Percentiles rank a stretch among this genome's conserved stretches.
phyloP scores from a whole-genome alignment of 2,329 filamentous ascomycete species.

The Whalleya microplaca region DNA sequence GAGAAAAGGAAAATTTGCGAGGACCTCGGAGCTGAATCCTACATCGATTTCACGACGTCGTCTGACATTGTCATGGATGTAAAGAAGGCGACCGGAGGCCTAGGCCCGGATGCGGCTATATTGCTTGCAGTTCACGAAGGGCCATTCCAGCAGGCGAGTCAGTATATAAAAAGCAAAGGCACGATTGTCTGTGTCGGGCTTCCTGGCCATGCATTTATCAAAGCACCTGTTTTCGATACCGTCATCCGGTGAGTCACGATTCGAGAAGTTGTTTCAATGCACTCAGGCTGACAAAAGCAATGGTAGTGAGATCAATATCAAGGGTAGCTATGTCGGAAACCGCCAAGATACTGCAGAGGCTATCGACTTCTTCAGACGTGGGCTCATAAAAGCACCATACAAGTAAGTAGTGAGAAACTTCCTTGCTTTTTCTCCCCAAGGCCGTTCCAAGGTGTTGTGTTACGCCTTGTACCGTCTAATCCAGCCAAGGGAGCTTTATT shows the following conservation, averaged over 20 bases:
- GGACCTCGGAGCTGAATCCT: constrained; percentile 71
- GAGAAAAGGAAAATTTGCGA: constrained; percentile 77
- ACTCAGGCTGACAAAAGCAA: not conserved
- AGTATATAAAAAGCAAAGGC: constrained; percentile 82
- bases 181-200: constrained; percentile 88
- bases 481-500: no score
- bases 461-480: no score
- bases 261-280: no score
- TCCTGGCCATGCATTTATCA: constrained; percentile 77
- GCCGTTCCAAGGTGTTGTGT: no score
- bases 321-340: constrained; percentile 93
- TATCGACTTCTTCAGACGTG: constrained; percentile 83
- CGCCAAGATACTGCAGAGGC: constrained; percentile 86
- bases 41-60: constrained; percentile 78
- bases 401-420: no score
- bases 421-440: no score
- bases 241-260: constrained; percentile 67
- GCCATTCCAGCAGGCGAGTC: constrained; percentile 93
- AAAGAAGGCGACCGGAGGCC: constrained; percentile 78
- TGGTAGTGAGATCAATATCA: constrained; percentile 82
- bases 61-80: constrained; percentile 84
- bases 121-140: constrained; percentile 85
- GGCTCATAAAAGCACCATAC: constrained; percentile 84
- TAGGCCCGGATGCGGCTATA: constrained; percentile 85
- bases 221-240: constrained; percentile 85